Evolutionary conservation across 1,284 basidiomycete genomes (phyloP).

Genomic region (Moesziomyces sp.): DNA sequence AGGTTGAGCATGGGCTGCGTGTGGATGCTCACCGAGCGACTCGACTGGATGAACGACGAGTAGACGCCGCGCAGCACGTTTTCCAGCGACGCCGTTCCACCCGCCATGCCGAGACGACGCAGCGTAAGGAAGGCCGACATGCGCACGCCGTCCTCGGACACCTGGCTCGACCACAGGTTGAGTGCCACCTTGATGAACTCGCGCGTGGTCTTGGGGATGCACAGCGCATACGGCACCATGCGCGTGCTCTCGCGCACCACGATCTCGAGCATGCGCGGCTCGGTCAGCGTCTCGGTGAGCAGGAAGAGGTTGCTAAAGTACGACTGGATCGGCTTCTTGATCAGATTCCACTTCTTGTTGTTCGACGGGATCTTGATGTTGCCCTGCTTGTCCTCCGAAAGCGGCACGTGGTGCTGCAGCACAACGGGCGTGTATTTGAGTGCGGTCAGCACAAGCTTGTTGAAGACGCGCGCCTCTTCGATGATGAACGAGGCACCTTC

Average conservation of each 20-base stretch:
- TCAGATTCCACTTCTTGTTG: slow-evolving; percentile 71
- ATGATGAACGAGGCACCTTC: slow-evolving; percentile 55
- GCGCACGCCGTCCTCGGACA: slow-evolving; percentile 80
- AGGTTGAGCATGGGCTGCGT: slow-evolving; percentile 92
- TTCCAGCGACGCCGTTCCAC: slow-evolving; percentile 85
- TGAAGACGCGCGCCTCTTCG: slow-evolving; percentile 73
- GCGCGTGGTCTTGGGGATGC: slow-evolving; percentile 56
- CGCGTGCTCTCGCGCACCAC: slow-evolving; percentile 62
- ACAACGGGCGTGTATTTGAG: slow-evolving; percentile 92
- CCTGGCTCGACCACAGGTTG: slow-evolving; percentile 74
- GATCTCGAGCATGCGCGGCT: slow-evolving; percentile 73
- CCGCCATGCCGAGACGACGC: slow-evolving; percentile 80
- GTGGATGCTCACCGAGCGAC: slow-evolving; percentile 83
- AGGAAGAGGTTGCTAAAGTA: slow-evolving; percentile 62
- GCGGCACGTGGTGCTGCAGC: slow-evolving; percentile 86
- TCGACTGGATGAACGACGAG: slow-evolving; percentile 81
- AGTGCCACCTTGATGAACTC: slow-evolving; percentile 63
- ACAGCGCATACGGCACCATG: slow-evolving; percentile 63
- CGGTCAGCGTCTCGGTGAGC: slow-evolving; percentile 60
- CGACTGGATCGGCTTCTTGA: slow-evolving; percentile 89
- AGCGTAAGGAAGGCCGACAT: slow-evolving; percentile 90
- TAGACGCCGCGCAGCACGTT: slow-evolving; percentile 89
- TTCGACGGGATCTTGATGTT: slow-evolving; percentile 70
- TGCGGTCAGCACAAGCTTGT: slow-evolving; percentile 87
- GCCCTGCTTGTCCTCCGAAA: slow-evolving; percentile 72